Base-by-base conservation (phyloP, 352 stramenopile species). In the Phytopythium boreale region DNA sequence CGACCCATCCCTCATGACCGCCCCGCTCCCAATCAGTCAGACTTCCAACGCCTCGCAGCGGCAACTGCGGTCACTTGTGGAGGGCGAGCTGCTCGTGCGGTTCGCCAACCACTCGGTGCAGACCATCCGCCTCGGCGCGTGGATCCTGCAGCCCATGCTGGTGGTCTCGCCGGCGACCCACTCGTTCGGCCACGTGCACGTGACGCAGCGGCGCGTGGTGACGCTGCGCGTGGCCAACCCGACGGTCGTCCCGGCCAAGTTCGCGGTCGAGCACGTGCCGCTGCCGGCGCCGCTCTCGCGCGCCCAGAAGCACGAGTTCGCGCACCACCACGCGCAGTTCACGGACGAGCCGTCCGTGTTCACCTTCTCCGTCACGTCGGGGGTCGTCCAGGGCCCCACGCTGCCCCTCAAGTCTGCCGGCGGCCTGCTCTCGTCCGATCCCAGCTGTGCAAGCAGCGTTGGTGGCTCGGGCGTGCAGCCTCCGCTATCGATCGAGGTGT, bases 81-180 rank as follows among this genome's bases (percentile, higher is more conserved):
- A 84, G 2, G 84, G 84, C 0, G 71, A 86, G 31, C 71, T 95
- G 20, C 72, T 72, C 51, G 74, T 95, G 37, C 83, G 80, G 22
- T 95, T 93, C 63, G 75, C 82, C 19, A 90, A 88, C 41, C 74
- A 79, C 34, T 80, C 77, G 0, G 68, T 88, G 22, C 86, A 95
- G 66, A 84, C 61, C 0, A 77, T 95, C 47, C 62, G 65, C 0
- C 75, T 95, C 9, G 56, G 64, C 31, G 72, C 74, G 1, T 64
- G 77, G 2, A 69, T 95, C 17, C 63, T 89, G 19, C 67, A 71
- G 7, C 84, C 86, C 34, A 69, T 77, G 22, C 56, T 95, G 11
- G 63, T 89, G 1, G 80, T 88, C 22, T 89, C 86, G 4, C 86
- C 86, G 6, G 84, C 83, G 0, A 68, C 82, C 7, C 79, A 89